A percentile compares a stretch with the other conserved stretches of the same genome.
These are phyloP conservation scores for Bretschneidera sinensis DNA, from an alignment of 345 rosid species.

Conservation along the genomic window DNA sequence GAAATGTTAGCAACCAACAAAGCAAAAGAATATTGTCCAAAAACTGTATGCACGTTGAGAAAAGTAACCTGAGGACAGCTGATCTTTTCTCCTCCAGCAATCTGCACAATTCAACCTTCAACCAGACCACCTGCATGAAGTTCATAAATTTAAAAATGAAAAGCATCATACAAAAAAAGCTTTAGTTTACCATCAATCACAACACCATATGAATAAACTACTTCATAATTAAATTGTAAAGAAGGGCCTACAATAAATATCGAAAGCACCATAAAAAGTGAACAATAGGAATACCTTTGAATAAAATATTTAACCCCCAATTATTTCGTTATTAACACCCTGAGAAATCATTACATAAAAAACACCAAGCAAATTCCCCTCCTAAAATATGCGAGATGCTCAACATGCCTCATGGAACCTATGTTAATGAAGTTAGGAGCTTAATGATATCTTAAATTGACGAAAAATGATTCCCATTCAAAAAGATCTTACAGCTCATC, in stretches of 20 bases:
- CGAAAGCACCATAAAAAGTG: background rate
- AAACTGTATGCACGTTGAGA: background rate
- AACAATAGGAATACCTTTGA: background rate
- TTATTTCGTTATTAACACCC: too few species aligned
- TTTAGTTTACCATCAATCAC: background rate
- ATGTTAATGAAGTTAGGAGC: too few species aligned
- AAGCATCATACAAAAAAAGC: too few species aligned
- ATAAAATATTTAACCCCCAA: too few species aligned
- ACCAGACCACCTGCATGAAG: conserved; percentile 72
- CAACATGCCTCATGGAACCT: too few species aligned
- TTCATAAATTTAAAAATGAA: too few species aligned
- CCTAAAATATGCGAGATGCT: too few species aligned
- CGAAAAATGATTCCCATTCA: too few species aligned
- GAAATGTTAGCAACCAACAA: background rate
- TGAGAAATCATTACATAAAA: too few species aligned
- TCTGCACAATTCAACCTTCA: conserved; percentile 93
- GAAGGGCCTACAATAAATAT: background rate
- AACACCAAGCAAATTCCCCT: too few species aligned
- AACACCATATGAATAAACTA: background rate
- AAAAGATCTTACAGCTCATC: background rate
- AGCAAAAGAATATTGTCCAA: background rate
- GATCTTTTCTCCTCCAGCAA: conserved; percentile 98
- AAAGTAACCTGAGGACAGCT: conserved; percentile 69
- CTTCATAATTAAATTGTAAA: too few species aligned
- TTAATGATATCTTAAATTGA: too few species aligned